phyloP scores from a whole-genome alignment of 2,329 filamentous ascomycete species.

The Claviceps paspali region DNA sequence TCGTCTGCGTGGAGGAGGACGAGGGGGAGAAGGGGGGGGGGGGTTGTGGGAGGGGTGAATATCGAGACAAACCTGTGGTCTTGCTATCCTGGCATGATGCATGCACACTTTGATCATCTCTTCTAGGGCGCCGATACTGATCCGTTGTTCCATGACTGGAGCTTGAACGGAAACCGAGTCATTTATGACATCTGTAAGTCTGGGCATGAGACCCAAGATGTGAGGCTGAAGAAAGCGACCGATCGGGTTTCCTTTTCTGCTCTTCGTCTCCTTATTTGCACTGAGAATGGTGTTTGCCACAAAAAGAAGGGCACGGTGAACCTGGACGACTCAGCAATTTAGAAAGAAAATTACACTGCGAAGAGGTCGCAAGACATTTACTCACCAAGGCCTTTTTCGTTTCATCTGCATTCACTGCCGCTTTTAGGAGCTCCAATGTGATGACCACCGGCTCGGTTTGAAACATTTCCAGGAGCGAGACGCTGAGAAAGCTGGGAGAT shows the following conservation, averaged over 20 bases:
- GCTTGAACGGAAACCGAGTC: constrained; percentile 41
- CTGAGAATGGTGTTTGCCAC: constrained; percentile 28
- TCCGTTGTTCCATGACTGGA: constrained; percentile 51
- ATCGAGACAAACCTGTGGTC: constrained; percentile 57
- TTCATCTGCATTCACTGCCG: constrained; percentile 52
- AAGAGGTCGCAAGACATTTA: constrained; percentile 1
- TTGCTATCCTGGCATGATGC: constrained; percentile 56
- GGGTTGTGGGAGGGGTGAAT: no score
- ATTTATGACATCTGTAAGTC: constrained; percentile 66
- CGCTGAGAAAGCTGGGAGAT: constrained; percentile 52
- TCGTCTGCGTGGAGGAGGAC: no score
- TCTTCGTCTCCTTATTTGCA: constrained; percentile 26
- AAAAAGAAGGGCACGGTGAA: constrained; percentile 30
- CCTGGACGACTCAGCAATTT: constrained; percentile 17
- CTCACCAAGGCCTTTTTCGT: constrained; percentile 42
- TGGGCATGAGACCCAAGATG: constrained; percentile 73
- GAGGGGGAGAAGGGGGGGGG: no score
- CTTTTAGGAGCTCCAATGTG: constrained; percentile 69
- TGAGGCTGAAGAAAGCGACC: constrained; percentile 68
- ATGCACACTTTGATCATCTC: constrained; percentile 73
- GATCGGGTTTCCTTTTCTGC: constrained; percentile 41
- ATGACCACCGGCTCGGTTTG: constrained; percentile 60
- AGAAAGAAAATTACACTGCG: background rate
- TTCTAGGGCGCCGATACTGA: constrained; percentile 69
- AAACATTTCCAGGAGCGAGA: constrained; percentile 53